Base-by-base conservation (phyloP, 306 rosid species). In the Casuarina cunninghamiana region DNA sequence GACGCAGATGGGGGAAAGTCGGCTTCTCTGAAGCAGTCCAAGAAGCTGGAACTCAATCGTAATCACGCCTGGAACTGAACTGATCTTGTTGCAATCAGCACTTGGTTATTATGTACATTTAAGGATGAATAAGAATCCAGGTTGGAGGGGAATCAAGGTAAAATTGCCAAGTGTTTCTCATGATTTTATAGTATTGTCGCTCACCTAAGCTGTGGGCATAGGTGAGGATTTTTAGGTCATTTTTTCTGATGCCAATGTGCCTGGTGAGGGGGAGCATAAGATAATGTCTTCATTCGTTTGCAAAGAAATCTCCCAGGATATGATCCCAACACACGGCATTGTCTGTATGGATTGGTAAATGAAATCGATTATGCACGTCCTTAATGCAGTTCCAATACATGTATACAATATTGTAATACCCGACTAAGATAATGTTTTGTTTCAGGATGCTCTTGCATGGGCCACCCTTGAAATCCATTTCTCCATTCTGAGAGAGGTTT, bases 231-330 rank as follows among this genome's bases (percentile, higher is more conserved):
- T 63, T 73, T 50, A 80, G 83, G 83, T 80, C 19, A 67, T 80
- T 43, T 75, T 80, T 65, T 80, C 83, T 35, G 79, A 80, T 67
- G 74, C 83, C 62, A 74, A 41, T 73, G 83, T 80, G 44, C 79
- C 83, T 4, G 83, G 83, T 4, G 83, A 80, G 75, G 83, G 83
- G 53, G 83, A 80, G 79, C 83, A 80, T 74, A 80, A 80, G 57
- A 74, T 80, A 66, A 80, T 80, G 78, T 66, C 79, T 43, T 80
- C 57, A 80, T 80, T 6, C 83, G 83, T 11, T 68, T 66, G 61
- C 83, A 74, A 53, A 74, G 83, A 37, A 74, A 74, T 63, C 79
- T 80, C 38, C 75, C 79, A 3, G 79, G 75, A 17, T 80, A 37
- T 80, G 75, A 80, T 80, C 79, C 79, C 48, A 80, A 80, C 76